Evolutionary conservation across 176 grass and related monocot genomes (phyloP), one percentile per base, ranked within the genome.

Genomic region (Thinopyrum elongatum): DNA sequence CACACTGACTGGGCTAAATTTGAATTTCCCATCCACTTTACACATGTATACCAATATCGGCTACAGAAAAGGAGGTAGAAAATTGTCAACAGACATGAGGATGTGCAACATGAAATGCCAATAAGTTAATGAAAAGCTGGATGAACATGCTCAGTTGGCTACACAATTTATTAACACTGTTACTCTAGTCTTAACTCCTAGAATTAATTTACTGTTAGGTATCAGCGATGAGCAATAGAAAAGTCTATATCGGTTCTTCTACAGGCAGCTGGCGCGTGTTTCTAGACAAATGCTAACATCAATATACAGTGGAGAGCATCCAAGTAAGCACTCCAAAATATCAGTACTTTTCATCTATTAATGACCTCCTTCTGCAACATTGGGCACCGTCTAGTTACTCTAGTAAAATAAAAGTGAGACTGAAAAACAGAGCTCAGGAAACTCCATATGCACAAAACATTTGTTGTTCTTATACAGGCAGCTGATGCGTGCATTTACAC

Each of bases 1-100:
- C 74, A 98, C 95, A 28, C 95, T 95, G 72, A 98, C 82, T 46
- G 95, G 95, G 88, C 95, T 98, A 91, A 95, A 98, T 81, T 98
- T 95, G 82, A 98, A 98, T 65, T 90, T 95, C 23, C 95, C 95
- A 80, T 98, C 91, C 83, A 92, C 91, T 85, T 98, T 98, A 61
- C 85, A 98, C 84, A 95, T 92, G 86, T 98, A 95, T 14, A 98
- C 93, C 65, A 98, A 84, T 84, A 98, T 98, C 49, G 95, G 93
- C 95, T 98, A 75, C 44, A 94, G 39, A 78, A 89, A 85, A 64
- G 61, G 74, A 79, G 46, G 58, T 44, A 65, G 74, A 69, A 82
- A 72, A 57, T 8, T 80, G 67, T 87, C 77, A 80, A 51, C 35
- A 51, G 80, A 80, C 44, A 80, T 53, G 49, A 64, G 16, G 39